phyloP scores from a whole-genome alignment of 371 early-diverging fungal genomes.

The Blastocladiella emersonii region DNA sequence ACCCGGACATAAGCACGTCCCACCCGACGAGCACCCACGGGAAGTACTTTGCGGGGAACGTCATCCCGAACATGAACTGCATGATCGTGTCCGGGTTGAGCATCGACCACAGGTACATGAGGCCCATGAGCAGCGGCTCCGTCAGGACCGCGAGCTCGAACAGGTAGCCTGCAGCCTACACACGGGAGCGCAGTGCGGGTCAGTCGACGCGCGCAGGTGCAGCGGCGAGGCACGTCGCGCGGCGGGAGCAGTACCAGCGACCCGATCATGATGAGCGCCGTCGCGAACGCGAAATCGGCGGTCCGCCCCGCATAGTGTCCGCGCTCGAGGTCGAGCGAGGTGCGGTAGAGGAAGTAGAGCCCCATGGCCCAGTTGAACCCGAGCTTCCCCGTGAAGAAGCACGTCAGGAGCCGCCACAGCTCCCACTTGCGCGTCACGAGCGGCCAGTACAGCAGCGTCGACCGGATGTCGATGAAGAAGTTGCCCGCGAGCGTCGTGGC shows the following conservation, averaged over 20 bases:
- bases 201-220: too few relatives aligned
- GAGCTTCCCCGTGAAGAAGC: constrained; percentile 42
- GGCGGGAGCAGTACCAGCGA: constrained; percentile 12
- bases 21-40: constrained; percentile 53
- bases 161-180: constrained; percentile 8
- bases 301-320: constrained; percentile 49
- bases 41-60: constrained; percentile 41
- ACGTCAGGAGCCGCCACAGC: constrained; percentile 62
- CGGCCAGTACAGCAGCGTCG: constrained; percentile 28
- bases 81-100: too few relatives aligned
- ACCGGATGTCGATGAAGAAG: constrained; percentile 24
- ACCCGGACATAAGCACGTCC: constrained; percentile 23
- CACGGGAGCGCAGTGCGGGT: neutral
- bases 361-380: constrained; percentile 46
- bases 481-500: constrained; percentile 30
- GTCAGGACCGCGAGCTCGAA: constrained; percentile 17
- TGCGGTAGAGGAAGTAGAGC: constrained; percentile 54
- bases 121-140: constrained; percentile 43
- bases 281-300: constrained; percentile 68
- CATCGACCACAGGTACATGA: constrained; percentile 55
- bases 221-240: too few relatives aligned
- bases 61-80: neutral
- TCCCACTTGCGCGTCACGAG: constrained; percentile 13
- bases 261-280: constrained; percentile 32
- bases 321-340: constrained; percentile 55